Evolutionary conservation across 805 yeast genomes (phyloP).

Genomic region (Pichia kluyveri): DNA sequence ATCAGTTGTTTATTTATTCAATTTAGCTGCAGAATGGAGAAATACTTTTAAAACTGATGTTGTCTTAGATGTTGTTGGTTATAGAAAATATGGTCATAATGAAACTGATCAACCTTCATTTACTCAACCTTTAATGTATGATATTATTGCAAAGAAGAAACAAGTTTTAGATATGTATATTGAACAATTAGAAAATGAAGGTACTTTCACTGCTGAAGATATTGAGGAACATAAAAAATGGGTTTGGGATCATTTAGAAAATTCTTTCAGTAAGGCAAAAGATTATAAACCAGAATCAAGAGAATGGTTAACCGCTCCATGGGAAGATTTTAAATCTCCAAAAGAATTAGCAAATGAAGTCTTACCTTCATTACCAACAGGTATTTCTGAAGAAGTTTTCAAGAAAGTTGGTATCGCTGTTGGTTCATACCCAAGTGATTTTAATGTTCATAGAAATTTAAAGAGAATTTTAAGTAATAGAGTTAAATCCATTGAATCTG

Average conservation of each 20-base stretch:
- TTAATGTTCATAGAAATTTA: conserved; percentile 89
- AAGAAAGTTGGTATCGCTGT: conserved; percentile 71
- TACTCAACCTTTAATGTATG: conserved; percentile 98
- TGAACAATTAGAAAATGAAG: conserved; percentile 72
- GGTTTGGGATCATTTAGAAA: conserved; percentile 95
- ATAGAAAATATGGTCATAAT: conserved; percentile 98
- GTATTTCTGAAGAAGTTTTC: conserved; percentile 61
- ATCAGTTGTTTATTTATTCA: conserved; percentile 82
- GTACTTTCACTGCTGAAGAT: conserved; percentile 82
- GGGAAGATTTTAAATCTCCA: conserved; percentile 99
- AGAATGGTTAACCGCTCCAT: conserved; percentile 97
- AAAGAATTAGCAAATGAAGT: conserved; percentile 93
- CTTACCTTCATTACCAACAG: conserved; percentile 94
- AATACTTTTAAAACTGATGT: conserved; percentile 94
- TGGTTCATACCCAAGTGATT: conserved; percentile 78
- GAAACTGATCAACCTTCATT: conserved; percentile 99
- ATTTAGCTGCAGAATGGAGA: conserved; percentile 98
- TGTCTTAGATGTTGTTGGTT: conserved; percentile 93
- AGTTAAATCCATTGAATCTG: conserved; percentile 71
- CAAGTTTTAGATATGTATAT: conserved; percentile 83
- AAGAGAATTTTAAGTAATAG: conserved; percentile 88
- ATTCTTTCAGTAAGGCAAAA: conserved; percentile 78
- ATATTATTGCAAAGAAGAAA: conserved; percentile 80
- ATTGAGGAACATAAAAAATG: conserved; percentile 93
- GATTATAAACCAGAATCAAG: conserved; percentile 85